A percentile compares a stretch with the other conserved stretches of the same genome.
Conservation (phyloP, 768 basidiomycete species). For the Tephrocybe sp. region DNA sequence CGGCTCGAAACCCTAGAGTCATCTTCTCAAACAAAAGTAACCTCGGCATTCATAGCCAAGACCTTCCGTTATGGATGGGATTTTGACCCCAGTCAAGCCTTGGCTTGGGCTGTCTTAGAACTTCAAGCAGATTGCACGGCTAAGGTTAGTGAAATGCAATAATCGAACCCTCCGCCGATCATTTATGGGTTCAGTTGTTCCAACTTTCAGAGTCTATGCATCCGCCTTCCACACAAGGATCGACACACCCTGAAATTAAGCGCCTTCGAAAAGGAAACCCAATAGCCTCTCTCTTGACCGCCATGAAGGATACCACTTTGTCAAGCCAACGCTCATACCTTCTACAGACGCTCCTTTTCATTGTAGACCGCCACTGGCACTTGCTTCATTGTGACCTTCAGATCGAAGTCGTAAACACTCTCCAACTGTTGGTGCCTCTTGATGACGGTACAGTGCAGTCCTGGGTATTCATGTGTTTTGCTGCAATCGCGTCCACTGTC, state of each 20-base stretch:
- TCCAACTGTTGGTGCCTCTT: slow-evolving; percentile 59
- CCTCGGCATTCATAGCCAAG: slow-evolving; percentile 50
- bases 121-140: slow-evolving; percentile 76
- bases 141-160: slow-evolving; percentile 42
- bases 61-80: slow-evolving; percentile 75
- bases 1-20: slow-evolving; percentile 45
- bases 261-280: slow-evolving; percentile 58
- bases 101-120: slow-evolving; percentile 78
- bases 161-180: background rate
- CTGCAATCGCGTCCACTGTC: slow-evolving; percentile 63
- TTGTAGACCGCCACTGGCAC: slow-evolving; percentile 77
- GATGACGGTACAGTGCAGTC: slow-evolving; percentile 70
- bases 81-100: slow-evolving; percentile 66
- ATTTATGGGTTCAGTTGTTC: slow-evolving; percentile 47
- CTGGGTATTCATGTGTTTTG: slow-evolving; percentile 83
- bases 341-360: slow-evolving; percentile 80
- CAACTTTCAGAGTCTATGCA: slow-evolving; percentile 57
- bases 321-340: slow-evolving; percentile 41
- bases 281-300: slow-evolving; percentile 49
- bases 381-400: slow-evolving; percentile 58
- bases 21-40: slow-evolving; percentile 12
- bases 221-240: slow-evolving; percentile 22
- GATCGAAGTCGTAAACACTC: slow-evolving; percentile 48
- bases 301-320: slow-evolving; percentile 36
- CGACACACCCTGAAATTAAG: slow-evolving; percentile 39